Evolutionary conservation across 1,284 basidiomycete genomes (phyloP), one percentile per base, ranked within the genome.

Genomic region (Cutaneotrichosporon cavernicola): DNA sequence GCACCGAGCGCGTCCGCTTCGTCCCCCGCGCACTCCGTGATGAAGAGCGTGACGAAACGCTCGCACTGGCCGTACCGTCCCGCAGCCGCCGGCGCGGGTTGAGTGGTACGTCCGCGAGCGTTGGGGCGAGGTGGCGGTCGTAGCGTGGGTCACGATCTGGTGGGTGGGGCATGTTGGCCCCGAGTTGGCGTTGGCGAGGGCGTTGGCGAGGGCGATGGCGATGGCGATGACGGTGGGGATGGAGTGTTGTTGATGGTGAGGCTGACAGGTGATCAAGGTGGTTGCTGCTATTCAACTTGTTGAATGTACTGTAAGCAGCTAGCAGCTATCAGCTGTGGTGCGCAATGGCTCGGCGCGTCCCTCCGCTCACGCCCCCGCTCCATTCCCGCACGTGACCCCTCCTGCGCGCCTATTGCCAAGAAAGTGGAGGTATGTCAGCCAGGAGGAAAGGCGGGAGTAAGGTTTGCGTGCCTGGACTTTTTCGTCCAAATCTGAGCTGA

Each of bases 61-160:
- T 38, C 46, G 57, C 40, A 18, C 43, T 34, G 31, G 30, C 51
- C 7, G 47, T 55, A 5, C 51, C 56, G 65, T 76, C 75, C 11
- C 76, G 64, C 9, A 76, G 55, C 26, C 70, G 58, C 7, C 72
- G 69, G 4, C 76, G 67, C 5, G 75, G 72, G 0, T 64, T 56
- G 13, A 78, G 66, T 8, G 60, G 40, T n/a, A 78, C 63, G 64
- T 76, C 72, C 4, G 71, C 73, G 30, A 76, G 40, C 36, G 68
- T 61, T 43, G 70, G 64, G 2, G 60, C 64, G 43, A 57, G 55
- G 50, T 50, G 49, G 8, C 49, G 46, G 21, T 47, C 40, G 57
- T 31, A 58, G 7, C 46, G 57, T 31, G 43, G 57, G 46, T 58
- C 46, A 8, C 18, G 56, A 22, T 6, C 40, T 34, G 9, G 30